These are phyloP conservation scores for Penicillium taxi DNA, from an alignment of 495 filamentous ascomycete genomes.

Conservation along the genomic window DNA sequence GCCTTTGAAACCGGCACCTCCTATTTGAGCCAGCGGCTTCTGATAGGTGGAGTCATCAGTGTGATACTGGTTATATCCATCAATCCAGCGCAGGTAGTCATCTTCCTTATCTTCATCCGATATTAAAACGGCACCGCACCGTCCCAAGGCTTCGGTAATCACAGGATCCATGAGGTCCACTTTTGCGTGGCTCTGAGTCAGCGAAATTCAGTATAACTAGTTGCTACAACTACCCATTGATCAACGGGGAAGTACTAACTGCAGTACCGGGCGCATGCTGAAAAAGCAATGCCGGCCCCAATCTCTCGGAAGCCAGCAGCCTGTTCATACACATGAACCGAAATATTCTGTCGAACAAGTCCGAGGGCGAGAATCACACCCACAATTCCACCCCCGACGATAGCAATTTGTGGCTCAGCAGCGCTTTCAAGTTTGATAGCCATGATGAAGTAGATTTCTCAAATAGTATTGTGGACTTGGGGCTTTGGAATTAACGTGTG, in stretches of 20 bases:
- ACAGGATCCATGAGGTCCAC: constrained; percentile 9
- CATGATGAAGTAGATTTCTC: too few species aligned
- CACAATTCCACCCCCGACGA: constrained; percentile 19
- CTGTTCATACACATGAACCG: constrained; percentile 14
- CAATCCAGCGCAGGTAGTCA: constrained; percentile 3
- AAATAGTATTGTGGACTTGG: too few species aligned
- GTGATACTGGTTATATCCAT: not conserved
- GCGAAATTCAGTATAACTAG: too few species aligned
- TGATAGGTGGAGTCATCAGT: too few species aligned
- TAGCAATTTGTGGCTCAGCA: constrained; percentile 14
- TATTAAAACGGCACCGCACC: constrained; percentile 1
- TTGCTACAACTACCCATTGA: too few species aligned
- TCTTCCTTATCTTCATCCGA: not conserved
- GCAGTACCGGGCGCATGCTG: constrained; percentile 8
- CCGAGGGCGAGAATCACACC: constrained; percentile 15
- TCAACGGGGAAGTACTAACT: too few species aligned
- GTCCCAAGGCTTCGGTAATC: constrained; percentile 8
- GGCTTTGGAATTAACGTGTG: too few species aligned
- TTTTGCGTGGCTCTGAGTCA: too few species aligned
- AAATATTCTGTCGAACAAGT: constrained; percentile 7
- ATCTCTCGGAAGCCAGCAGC: constrained; percentile 10
- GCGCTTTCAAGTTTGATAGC: not conserved
- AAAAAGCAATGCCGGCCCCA: constrained; percentile 17
- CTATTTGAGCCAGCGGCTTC: too few species aligned
- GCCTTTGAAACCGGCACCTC: not conserved